Conservation (phyloP, 306 rosid genomes). For the Castanea sativa region DNA sequence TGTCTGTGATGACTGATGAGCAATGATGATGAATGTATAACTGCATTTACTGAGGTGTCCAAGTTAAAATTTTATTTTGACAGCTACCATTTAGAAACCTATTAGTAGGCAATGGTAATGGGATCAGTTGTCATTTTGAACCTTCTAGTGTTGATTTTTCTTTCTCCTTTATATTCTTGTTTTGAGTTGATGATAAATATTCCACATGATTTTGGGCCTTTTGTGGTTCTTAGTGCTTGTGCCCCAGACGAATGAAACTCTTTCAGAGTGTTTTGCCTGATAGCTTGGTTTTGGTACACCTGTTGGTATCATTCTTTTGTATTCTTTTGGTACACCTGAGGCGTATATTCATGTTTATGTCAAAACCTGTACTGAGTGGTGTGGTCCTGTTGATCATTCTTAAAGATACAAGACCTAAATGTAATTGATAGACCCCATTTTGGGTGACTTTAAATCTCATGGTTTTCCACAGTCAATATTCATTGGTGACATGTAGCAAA, state of each 20-base stretch:
- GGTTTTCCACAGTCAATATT: conserved; percentile 16
- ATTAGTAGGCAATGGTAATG: neutral
- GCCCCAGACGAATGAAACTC: conserved; percentile 4
- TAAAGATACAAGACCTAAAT: neutral
- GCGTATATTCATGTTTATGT: neutral
- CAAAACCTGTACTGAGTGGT: neutral
- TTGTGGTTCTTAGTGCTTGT: neutral
- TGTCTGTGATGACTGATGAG: neutral
- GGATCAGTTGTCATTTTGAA: neutral
- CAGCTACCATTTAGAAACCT: neutral
- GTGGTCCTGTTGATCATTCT: conserved; percentile 15
- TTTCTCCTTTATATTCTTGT: neutral
- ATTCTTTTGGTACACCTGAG: neutral
- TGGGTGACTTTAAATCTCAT: conserved; percentile 14
- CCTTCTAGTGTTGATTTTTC: neutral
- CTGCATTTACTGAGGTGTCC: neutral
- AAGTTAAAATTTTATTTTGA: neutral
- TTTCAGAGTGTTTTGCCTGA: conserved; percentile 20
- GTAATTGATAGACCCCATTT: conserved; percentile 3
- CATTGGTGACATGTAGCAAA: neutral
- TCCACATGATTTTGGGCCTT: conserved; percentile 13
- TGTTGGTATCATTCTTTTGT: conserved; percentile 14
- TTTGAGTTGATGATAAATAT: neutral
- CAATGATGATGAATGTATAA: neutral
- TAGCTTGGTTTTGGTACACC: conserved; percentile 18